These are phyloP conservation scores for Colletotrichum sp. DNA, from an alignment of 2,329 filamentous ascomycete species.

Conservation along the genomic window DNA sequence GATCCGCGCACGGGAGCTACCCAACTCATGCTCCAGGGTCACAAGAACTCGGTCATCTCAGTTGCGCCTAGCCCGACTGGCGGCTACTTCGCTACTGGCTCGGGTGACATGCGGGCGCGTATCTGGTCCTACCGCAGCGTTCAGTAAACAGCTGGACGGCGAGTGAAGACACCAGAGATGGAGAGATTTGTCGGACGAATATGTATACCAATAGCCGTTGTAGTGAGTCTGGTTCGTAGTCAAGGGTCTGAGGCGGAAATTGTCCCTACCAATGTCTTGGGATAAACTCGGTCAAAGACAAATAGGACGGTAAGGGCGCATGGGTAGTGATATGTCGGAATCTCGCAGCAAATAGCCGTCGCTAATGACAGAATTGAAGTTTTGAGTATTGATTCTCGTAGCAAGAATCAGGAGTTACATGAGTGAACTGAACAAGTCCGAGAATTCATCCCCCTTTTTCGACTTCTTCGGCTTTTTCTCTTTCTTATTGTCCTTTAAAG, in stretches of 20 bases:
- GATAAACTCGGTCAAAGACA: constrained; percentile 1
- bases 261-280: constrained; percentile 5
- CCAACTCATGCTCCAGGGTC: constrained; percentile 97
- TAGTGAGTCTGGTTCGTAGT: background rate
- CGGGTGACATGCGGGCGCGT: constrained; percentile 94
- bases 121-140: constrained; percentile 83
- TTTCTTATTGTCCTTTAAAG: constrained; percentile 32
- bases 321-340: constrained; percentile 8
- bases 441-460: constrained; percentile 69
- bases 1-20: constrained; percentile 91
- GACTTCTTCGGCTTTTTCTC: constrained; percentile 34
- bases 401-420: constrained; percentile 34
- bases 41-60: constrained; percentile 98
- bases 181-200: background rate
- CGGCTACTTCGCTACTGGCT: constrained; percentile 91
- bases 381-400: background rate
- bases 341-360: constrained; percentile 19
- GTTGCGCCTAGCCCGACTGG: constrained; percentile 92
- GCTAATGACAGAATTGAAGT: constrained; percentile 19
- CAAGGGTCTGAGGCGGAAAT: background rate
- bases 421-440: constrained; percentile 72
- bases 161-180: background rate
- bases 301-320: constrained; percentile 20
- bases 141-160: constrained; percentile 1
- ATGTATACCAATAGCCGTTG: constrained; percentile 9